Evolutionary conservation across 352 stramenopile genomes (phyloP), one percentile per base, ranked within the genome.

Genomic region (Phytophthora rubi): DNA sequence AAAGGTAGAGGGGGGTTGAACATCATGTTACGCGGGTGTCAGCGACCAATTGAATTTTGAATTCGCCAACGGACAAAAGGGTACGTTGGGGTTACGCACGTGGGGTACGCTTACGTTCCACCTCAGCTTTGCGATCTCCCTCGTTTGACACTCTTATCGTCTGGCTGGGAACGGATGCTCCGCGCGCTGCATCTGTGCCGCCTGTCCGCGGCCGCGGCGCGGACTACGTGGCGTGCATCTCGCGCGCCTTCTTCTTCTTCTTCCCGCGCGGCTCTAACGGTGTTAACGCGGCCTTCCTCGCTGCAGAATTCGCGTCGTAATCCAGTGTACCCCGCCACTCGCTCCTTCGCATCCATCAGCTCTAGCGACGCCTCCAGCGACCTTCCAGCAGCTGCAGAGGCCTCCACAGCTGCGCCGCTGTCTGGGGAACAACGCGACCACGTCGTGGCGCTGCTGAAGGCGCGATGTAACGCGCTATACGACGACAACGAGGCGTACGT

Each of bases 391-490:
- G 33, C 33, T 2, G 33, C 33, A 12, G 33, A 39, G 33, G 33
- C 13, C 33, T 39, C 33, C 33, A 15, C 8, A 39, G 33, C 33
- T 39, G 33, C 39, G 39, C 13, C 45, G 59, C 3, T 70, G 35
- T 65, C 56, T 12, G 52, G 54, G 8, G 63, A 73, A 39, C 44
- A 70, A 3, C 68, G 56, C 16, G 54, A 80, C 35, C 65, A 54
- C 6, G 62, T 79, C 15, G 75, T 90, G 37, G 47, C 56, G 44
- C 33, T 80, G 45, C 69, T 92, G 10, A 82, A 82, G n/a, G 55
- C 71, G 39, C 80, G 88, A 33, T 91, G 83, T 62, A 86, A 87
- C 51, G 61, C 59, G 51, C 65, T 93, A 6, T 84, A 75, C 59
- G 73, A 79, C 18, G 81, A 93, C 52, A 70, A 82, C n/a, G 71